These are phyloP conservation scores for Pseudopithomyces maydicus DNA, from an alignment of 2,329 filamentous ascomycete species.

Conservation along the genomic window DNA sequence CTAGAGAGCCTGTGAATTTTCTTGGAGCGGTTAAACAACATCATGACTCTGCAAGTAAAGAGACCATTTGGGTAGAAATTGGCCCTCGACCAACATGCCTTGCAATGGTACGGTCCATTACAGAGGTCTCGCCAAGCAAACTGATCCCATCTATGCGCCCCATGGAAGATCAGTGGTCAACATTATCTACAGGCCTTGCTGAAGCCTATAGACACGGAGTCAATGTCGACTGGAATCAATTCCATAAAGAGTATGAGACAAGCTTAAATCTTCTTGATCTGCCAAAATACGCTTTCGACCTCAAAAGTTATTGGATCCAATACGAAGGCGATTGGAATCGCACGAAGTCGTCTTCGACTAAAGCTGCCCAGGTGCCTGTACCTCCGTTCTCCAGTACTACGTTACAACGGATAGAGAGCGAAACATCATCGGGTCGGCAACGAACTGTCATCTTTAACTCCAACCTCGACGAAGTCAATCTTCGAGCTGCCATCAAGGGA, in stretches of 20 bases:
- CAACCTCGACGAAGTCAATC: conserved; percentile 66
- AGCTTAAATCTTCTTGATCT: background rate
- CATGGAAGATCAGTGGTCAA: background rate
- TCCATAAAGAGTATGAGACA: conserved; percentile 24
- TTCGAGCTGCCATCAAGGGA: conserved; percentile 65
- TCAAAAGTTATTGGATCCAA: no score
- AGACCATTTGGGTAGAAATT: conserved; percentile 4
- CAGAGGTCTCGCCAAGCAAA: background rate
- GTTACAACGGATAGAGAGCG: background rate
- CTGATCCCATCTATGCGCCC: background rate
- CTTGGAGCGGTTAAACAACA: conserved; percentile 44
- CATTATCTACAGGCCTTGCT: conserved; percentile 53
- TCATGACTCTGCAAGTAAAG: conserved; percentile 30
- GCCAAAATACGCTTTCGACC: no score
- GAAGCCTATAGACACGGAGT: conserved; percentile 50
- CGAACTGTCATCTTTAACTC: conserved; percentile 57
- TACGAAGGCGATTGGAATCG: conserved; percentile 43
- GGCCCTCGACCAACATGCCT: conserved; percentile 2
- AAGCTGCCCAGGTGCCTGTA: background rate
- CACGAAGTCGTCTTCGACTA: conserved; percentile 33
- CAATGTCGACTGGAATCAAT: no score
- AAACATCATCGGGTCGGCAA: background rate
- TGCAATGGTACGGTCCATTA: no score
- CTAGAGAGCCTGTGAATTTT: conserved; percentile 51
- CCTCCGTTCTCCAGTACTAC: background rate